phyloP scores from a whole-genome alignment of 345 rosid genomes.

The Dipteronia dyeriana region DNA sequence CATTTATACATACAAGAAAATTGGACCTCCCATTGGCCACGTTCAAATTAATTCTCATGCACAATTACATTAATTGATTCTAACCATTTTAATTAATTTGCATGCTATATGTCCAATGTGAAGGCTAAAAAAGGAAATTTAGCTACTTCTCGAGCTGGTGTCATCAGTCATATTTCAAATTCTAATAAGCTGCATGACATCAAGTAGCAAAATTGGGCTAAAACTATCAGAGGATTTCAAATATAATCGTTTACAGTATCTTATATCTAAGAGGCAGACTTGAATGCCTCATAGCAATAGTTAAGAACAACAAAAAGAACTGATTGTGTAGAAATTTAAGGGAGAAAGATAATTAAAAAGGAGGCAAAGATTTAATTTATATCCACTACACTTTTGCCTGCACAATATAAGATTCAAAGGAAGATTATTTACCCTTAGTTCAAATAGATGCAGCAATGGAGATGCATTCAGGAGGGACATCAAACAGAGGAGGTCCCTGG shows the following conservation, averaged over 20 bases:
- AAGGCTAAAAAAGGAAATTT: background rate
- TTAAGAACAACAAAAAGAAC: too few species aligned
- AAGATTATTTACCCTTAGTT: constrained; percentile 6
- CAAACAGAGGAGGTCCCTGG: background rate
- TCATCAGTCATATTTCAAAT: too few species aligned
- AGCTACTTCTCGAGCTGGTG: background rate
- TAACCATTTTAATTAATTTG: background rate
- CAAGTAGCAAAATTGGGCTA: too few species aligned
- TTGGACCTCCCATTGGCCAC: background rate
- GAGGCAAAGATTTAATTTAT: too few species aligned
- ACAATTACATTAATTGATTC: background rate
- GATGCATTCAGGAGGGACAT: background rate
- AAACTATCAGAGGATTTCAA: too few species aligned
- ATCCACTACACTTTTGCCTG: too few species aligned
- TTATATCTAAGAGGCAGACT: too few species aligned
- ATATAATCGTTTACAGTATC: too few species aligned
- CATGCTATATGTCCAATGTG: background rate
- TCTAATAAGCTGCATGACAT: too few species aligned
- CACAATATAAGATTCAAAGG: background rate
- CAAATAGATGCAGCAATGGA: background rate
- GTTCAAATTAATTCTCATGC: background rate
- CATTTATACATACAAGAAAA: background rate
- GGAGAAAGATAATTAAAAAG: too few species aligned
- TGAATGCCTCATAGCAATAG: too few species aligned
- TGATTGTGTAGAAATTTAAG: too few species aligned